These are phyloP conservation scores for Monilinia aucupariae DNA, from an alignment of 2,329 filamentous ascomycete genomes.

Conservation along the genomic window DNA sequence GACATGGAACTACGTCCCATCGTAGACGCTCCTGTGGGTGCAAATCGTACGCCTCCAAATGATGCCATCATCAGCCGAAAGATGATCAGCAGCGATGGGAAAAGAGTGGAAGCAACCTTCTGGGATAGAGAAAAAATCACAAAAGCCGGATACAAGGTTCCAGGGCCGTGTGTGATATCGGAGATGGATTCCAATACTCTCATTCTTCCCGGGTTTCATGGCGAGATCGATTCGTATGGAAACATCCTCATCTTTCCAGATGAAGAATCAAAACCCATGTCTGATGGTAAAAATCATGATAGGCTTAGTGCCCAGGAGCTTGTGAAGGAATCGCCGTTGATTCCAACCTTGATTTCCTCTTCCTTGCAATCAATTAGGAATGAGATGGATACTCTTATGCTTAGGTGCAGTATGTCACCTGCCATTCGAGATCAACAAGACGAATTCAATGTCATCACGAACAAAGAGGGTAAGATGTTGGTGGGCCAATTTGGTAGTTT, in stretches of 20 bases:
- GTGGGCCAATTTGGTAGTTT: slow-evolving; percentile 11
- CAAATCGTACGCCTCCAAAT: background rate
- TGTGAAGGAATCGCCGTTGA: slow-evolving; percentile 2
- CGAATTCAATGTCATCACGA: slow-evolving; percentile 13
- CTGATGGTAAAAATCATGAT: background rate
- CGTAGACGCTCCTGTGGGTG: background rate
- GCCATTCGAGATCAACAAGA: slow-evolving; percentile 13
- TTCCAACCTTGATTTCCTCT: slow-evolving; percentile 11
- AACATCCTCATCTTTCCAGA: slow-evolving; percentile 1
- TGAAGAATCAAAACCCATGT: background rate
- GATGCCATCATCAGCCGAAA: slow-evolving; percentile 8
- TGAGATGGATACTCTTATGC: slow-evolving; percentile 14
- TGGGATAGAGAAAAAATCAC: slow-evolving; percentile 9
- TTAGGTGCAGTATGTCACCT: slow-evolving; percentile 7
- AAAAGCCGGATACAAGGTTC: slow-evolving; percentile 10
- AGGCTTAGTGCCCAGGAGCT: slow-evolving; percentile 4
- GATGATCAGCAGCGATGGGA: slow-evolving; percentile 5
- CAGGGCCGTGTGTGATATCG: slow-evolving; percentile 5
- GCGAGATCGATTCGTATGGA: slow-evolving; percentile 7
- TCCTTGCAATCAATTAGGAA: slow-evolving; percentile 13
- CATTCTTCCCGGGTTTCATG: slow-evolving; percentile 5
- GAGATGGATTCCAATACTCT: slow-evolving; percentile 14
- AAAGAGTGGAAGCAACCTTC: slow-evolving; percentile 1
- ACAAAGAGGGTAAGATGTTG: slow-evolving; percentile 12
- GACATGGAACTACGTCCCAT: slow-evolving; percentile 1